A percentile compares a stretch with the other conserved stretches of the same genome.
Evolutionary conservation across 2,329 filamentous ascomycete species (phyloP).

Genomic region (Cladorrhinum sp.): DNA sequence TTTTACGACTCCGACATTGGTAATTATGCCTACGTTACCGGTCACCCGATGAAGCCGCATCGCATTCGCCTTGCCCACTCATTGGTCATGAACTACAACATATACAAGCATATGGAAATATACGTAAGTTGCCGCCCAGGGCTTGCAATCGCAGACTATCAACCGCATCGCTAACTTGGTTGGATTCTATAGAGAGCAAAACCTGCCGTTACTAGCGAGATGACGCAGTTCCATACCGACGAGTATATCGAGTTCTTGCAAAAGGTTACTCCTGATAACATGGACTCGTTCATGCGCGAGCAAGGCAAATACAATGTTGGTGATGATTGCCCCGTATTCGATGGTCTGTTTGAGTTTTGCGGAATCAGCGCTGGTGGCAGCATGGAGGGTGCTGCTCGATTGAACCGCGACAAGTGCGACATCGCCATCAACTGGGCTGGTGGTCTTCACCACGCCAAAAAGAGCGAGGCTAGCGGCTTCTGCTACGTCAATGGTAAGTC

Average conservation of each 20-base stretch:
- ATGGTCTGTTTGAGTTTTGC: conserved; percentile 96
- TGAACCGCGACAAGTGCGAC: conserved; percentile 88
- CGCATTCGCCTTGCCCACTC: conserved; percentile 92
- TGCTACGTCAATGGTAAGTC: conserved; percentile 91
- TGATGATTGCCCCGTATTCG: conserved; percentile 96
- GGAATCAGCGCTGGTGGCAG: conserved; percentile 91
- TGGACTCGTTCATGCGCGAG: conserved; percentile 89
- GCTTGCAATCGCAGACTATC: no score
- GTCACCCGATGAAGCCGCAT: conserved; percentile 99
- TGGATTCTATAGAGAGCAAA: conserved; percentile 66
- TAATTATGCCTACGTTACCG: conserved; percentile 95
- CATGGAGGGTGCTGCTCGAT: conserved; percentile 85
- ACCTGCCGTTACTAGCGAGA: conserved; percentile 82
- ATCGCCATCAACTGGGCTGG: conserved; percentile 99
- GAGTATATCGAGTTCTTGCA: conserved; percentile 94
- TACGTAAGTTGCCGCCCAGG: conserved; percentile 62
- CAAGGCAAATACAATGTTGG: conserved; percentile 93
- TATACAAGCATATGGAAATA: conserved; percentile 95
- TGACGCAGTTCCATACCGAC: conserved; percentile 90
- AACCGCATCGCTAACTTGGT: neutral
- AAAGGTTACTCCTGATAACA: conserved; percentile 97
- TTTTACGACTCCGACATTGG: conserved; percentile 99
- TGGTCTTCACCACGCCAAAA: conserved; percentile 95
- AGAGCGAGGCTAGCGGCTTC: conserved; percentile 92
- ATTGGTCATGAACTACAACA: conserved; percentile 90